phyloP scores from a whole-genome alignment of 768 basidiomycete species.

The Naganishia vaughanmartiniae region DNA sequence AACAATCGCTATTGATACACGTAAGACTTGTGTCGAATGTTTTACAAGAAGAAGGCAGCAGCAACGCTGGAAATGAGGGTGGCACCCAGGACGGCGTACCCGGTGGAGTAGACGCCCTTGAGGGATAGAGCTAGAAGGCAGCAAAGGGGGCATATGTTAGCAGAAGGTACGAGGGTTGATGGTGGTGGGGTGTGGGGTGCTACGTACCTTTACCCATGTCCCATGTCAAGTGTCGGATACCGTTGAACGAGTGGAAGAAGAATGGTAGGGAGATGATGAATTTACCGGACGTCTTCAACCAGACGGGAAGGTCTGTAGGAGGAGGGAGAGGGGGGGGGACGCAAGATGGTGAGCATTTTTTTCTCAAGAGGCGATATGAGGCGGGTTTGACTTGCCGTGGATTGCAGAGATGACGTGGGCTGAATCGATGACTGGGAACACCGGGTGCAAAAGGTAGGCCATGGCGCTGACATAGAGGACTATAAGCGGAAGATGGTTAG shows the following conservation, averaged over 20 bases:
- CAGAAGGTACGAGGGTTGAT: neutral
- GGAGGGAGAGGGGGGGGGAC: neutral
- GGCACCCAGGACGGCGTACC: slow-evolving; percentile 78
- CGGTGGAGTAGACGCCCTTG: slow-evolving; percentile 74
- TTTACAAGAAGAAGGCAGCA: slow-evolving; percentile 56
- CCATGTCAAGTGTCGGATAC: slow-evolving; percentile 85
- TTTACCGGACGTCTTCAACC: slow-evolving; percentile 73
- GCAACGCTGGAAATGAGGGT: slow-evolving; percentile 72
- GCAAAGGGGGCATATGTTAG: neutral
- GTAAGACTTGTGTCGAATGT: slow-evolving; percentile 6
- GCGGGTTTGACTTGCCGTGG: slow-evolving; percentile 42
- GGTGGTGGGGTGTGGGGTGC: neutral
- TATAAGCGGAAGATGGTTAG: slow-evolving; percentile 43
- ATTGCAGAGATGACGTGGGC: slow-evolving; percentile 71
- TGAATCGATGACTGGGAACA: slow-evolving; percentile 65
- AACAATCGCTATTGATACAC: slow-evolving; percentile 12
- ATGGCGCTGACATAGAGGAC: slow-evolving; percentile 85
- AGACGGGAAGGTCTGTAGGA: slow-evolving; percentile 62
- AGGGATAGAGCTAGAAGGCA: slow-evolving; percentile 65
- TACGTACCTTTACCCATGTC: slow-evolving; percentile 81
- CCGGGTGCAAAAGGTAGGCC: slow-evolving; percentile 78
- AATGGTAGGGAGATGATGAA: slow-evolving; percentile 78
- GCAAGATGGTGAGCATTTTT: neutral
- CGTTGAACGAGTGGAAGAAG: slow-evolving; percentile 86
- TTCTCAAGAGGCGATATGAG: neutral